Evolutionary conservation across 2,329 filamentous ascomycete genomes (phyloP).

Genomic region (Neofusicoccum ribis): DNA sequence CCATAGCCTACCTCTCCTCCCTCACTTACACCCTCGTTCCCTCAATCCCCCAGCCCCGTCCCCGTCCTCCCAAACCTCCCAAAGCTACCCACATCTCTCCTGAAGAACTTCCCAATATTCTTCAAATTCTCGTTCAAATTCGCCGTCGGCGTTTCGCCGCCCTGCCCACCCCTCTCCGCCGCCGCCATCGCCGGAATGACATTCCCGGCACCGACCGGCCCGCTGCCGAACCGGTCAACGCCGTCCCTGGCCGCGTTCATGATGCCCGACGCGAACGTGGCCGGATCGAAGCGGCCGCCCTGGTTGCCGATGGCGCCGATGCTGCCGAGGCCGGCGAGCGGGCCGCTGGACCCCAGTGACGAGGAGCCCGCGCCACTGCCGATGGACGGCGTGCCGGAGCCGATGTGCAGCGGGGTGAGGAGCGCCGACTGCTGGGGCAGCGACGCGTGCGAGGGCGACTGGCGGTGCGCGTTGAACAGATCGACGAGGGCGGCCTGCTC

Average conservation of each 20-base stretch:
- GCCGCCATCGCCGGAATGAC: conserved; percentile 31
- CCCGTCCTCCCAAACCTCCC: conserved; percentile 36
- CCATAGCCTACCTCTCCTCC: not conserved
- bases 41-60: conserved; percentile 1
- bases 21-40: not conserved
- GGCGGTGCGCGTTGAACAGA: conserved; percentile 83
- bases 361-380: conserved; percentile 42
- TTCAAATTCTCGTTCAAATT: conserved; percentile 92
- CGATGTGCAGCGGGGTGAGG: conserved; percentile 39
- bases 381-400: conserved; percentile 36
- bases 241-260: conserved; percentile 86
- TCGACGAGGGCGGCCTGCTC: conserved; percentile 84
- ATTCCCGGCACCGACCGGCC: conserved; percentile 30
- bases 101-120: conserved; percentile 96
- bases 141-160: conserved; percentile 52
- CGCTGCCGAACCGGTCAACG: conserved; percentile 72
- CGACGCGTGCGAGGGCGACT: conserved; percentile 64
- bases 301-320: conserved; percentile 35
- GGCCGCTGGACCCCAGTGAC: conserved; percentile 47
- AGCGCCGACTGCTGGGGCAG: conserved; percentile 48
- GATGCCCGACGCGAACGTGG: conserved; percentile 80
- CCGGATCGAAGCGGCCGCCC: conserved; percentile 68
- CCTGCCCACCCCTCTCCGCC: conserved; percentile 26
- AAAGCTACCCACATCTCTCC: conserved; percentile 70
- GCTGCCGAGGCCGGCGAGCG: conserved; percentile 44